A percentile compares a stretch with the other conserved stretches of the same genome.
Evolutionary conservation across 768 basidiomycete species (phyloP).

Genomic region (Mycena capillaripes): DNA sequence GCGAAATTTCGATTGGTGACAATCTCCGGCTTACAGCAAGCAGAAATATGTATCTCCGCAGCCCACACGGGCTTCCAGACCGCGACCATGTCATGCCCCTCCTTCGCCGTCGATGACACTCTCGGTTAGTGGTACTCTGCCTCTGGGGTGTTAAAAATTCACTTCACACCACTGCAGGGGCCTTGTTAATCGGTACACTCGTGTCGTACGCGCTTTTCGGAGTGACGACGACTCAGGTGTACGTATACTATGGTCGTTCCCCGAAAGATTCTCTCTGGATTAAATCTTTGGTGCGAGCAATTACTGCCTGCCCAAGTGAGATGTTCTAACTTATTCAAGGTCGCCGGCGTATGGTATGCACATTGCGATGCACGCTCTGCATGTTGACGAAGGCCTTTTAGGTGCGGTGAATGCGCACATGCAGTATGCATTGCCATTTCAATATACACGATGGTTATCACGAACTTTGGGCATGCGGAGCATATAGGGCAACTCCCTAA

Average conservation of each 20-base stretch:
- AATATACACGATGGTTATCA: constrained; percentile 10
- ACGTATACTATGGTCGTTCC: constrained; percentile 11
- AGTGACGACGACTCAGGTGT: not conserved
- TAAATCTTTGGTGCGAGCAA: not conserved
- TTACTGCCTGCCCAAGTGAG: too few species aligned
- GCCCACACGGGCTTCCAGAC: too few species aligned
- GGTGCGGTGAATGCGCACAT: constrained; percentile 10
- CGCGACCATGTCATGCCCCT: not conserved
- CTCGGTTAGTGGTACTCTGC: not conserved
- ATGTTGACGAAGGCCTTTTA: not conserved
- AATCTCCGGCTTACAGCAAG: too few species aligned
- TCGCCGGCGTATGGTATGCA: constrained; percentile 10
- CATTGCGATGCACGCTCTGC: not conserved
- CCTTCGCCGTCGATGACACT: constrained; percentile 9
- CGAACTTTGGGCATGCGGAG: constrained; percentile 11
- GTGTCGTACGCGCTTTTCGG: constrained; percentile 17
- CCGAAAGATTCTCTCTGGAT: not conserved
- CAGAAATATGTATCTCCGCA: too few species aligned
- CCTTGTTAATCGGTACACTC: constrained; percentile 5
- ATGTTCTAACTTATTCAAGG: not conserved
- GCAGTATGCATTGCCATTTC: constrained; percentile 3
- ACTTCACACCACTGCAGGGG: not conserved
- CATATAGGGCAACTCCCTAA: not conserved
- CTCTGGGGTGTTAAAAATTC: not conserved
- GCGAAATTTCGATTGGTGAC: too few species aligned